Percentiles rank a stretch among this genome's conserved stretches.
phyloP scores from a whole-genome alignment of 805 yeast species.

The Candida ovalis region DNA sequence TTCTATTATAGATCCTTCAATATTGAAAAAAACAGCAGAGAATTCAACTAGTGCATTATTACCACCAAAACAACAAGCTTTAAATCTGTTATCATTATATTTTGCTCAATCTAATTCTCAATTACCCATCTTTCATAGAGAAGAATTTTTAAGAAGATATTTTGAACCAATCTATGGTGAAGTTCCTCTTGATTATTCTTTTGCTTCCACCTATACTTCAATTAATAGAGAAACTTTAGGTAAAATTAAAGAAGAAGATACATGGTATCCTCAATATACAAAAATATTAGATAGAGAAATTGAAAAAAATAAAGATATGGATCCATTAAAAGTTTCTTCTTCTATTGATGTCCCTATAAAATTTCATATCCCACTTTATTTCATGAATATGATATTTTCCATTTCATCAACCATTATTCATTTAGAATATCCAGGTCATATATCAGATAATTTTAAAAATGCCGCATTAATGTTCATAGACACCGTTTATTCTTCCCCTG shows the following conservation, averaged over 20 bases:
- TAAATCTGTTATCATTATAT: slow-evolving; percentile 55
- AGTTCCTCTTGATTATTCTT: slow-evolving; percentile 45
- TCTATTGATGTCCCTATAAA: slow-evolving; percentile 41
- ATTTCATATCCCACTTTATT: slow-evolving; percentile 57
- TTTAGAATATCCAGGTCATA: slow-evolving; percentile 58
- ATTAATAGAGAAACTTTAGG: slow-evolving; percentile 35
- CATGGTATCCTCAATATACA: slow-evolving; percentile 47
- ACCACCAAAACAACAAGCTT: slow-evolving; percentile 71
- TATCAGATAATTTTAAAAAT: slow-evolving; percentile 65
- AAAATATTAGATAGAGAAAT: slow-evolving; percentile 29
- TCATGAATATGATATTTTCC: slow-evolving; percentile 74
- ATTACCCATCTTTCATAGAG: slow-evolving; percentile 79
- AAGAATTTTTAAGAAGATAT: slow-evolving; percentile 59
- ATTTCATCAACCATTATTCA: slow-evolving; percentile 74
- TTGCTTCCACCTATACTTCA: slow-evolving; percentile 56
- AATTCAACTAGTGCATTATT: slow-evolving; percentile 43
- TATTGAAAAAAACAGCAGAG: slow-evolving; percentile 20
- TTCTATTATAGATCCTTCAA: slow-evolving; percentile 27
- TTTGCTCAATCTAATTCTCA: slow-evolving; percentile 83
- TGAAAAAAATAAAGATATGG: slow-evolving; percentile 20
- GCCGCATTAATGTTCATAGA: slow-evolving; percentile 62
- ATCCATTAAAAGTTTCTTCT: slow-evolving; percentile 34
- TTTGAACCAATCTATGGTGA: slow-evolving; percentile 81
- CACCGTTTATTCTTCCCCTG: slow-evolving; percentile 50
- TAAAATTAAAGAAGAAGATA: slow-evolving; percentile 30